Base-by-base conservation (phyloP, 768 basidiomycete species). In the Russula ochroleuca region DNA sequence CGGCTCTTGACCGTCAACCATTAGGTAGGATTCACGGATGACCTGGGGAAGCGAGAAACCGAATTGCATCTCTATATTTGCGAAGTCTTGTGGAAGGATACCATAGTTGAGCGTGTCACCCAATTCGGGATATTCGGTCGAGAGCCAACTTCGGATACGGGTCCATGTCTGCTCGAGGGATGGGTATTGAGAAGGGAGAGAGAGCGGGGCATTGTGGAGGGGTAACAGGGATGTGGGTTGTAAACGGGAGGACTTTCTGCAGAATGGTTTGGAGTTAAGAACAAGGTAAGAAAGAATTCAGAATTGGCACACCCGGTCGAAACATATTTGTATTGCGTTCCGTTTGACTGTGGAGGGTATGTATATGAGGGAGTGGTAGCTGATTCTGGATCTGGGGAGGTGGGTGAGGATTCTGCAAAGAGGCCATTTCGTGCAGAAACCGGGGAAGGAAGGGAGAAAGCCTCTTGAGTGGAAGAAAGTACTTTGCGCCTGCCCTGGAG, bases 31-130 rank as follows among this genome's bases (percentile, higher is more conserved):
- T 67, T 99, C 97, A 25, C 94, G 84, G n/a, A 99, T 84, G 38
- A 87, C 85, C 37, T 83, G 80, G 3, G 97, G 97, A 23, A 99
- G 83, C 9, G 85, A 76, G 68, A 90, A 85, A 35, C 94, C 93
- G 66, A 96, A 85, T 67, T 92, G 84, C 73, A 87, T 79, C 75
- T 97, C 93, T 70, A 95, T 82, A 40, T 88, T 81, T 43, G 88
- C 81, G 64, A 97, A 83, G 72, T 93, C 87, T 67, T 83, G 82
- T 11, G 88, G 87, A 59, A 87, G 81, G 67, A 93, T 90, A 66
- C 93, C 92, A 70, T 90, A 92, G 74, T 96, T 96, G 68, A 98
- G 88, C 10, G 95, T 97, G 74, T 98, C 95, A 33, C 90, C 90
- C 21, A 98, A 83, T 71, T 98, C 95, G 50, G 94, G 93, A 76